Conservation (phyloP, 345 rosid species). For the Brassica cretica region DNA sequence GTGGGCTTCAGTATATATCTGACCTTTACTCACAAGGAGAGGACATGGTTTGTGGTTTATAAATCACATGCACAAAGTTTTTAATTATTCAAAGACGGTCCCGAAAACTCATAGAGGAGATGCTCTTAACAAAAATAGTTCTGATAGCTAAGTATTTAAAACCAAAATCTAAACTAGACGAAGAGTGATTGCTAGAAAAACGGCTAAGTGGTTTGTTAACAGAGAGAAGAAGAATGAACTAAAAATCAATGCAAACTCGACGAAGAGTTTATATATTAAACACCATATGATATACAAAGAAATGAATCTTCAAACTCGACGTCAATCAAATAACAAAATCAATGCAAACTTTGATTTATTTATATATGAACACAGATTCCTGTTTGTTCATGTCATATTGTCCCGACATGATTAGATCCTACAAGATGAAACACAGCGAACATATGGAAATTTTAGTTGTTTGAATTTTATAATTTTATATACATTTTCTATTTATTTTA, state of each 20-base stretch:
- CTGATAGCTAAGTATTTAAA: background rate
- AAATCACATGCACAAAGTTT: background rate
- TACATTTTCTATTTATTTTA: background rate
- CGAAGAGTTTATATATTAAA: background rate
- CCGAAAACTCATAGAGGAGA: slow-evolving; percentile 3
- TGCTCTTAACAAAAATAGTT: background rate
- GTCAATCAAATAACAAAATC: background rate
- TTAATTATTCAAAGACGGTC: background rate
- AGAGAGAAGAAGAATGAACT: too few species aligned
- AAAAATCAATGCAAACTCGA: background rate
- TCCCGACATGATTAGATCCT: background rate
- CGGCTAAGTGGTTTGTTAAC: too few species aligned
- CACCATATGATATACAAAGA: background rate
- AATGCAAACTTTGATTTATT: background rate
- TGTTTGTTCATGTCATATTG: background rate
- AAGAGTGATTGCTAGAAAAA: too few species aligned
- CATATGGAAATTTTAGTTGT: background rate
- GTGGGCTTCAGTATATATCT: background rate
- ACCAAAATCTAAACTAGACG: background rate
- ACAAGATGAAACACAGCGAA: background rate
- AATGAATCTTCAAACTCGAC: background rate
- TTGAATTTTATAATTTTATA: background rate
- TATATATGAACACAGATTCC: background rate
- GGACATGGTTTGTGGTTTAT: slow-evolving; percentile 20
- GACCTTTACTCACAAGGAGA: slow-evolving; percentile 7